Base-by-base conservation (phyloP, 805 yeast species). In the Metschnikowia lunata region DNA sequence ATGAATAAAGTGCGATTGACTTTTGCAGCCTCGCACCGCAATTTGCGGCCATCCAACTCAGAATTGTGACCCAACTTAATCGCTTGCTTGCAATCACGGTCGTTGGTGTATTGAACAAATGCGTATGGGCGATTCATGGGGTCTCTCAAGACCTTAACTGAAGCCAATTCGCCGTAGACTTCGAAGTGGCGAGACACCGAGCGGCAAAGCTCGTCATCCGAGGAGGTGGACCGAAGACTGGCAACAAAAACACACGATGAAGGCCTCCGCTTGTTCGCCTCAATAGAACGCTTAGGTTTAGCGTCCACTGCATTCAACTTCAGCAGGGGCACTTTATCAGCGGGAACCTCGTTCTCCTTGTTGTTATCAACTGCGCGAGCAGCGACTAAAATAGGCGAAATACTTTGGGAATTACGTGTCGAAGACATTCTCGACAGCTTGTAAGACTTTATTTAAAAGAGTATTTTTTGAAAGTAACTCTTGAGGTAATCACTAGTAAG, bases 161-260 rank as follows among this genome's bases (percentile, higher is more conserved):
- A 67, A 1, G 81, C 73, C 34, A 87, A 67, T 34, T 74, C 69
- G 7, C 96, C 96, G 81, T 83, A 89, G 46, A 78, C 71, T 46
- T 69, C 64, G 54, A 89, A 88, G 58, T 80, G 88, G 30, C 74
- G 66, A 2, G 82, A 75, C 6, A 88, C 93, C 0, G 91, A 79
- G 29, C 73, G 60, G 57, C 84, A 78, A 43, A 89, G 71, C 37
- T 82, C 81, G 59, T 85, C 90, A 62, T 89, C 96, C 4, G 82
- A 61, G 39, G 75, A 65, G 34, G 70, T 64, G 0, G 90, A 75
- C 7, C 87, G 76, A 42, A 88, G 76, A 61, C 91, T 81, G 26
- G 96, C 96, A 44, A 88, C 96, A 68, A 88, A 88, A 2, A 88
- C 85, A 63, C 96, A 87, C 1, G 95, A 80, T 0, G 95, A 83